These are phyloP conservation scores for Moelleriella libera DNA, from an alignment of 2,329 filamentous ascomycete genomes.

Conservation along the genomic window DNA sequence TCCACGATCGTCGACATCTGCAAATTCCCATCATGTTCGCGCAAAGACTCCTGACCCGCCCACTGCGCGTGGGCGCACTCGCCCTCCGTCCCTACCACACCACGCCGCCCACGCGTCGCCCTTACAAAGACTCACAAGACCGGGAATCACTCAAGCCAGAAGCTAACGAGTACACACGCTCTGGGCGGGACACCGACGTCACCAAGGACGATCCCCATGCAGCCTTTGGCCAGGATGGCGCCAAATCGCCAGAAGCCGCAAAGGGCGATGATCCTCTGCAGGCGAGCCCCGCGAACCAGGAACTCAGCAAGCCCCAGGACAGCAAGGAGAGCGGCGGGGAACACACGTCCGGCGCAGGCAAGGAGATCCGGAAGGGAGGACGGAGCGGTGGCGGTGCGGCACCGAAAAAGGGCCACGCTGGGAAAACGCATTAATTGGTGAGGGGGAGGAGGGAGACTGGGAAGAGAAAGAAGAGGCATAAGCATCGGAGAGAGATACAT, in stretches of 20 bases:
- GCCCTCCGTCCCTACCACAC: constrained; percentile 17
- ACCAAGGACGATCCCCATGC: constrained; percentile 37
- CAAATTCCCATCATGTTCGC: not conserved
- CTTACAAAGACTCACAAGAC: constrained; percentile 40
- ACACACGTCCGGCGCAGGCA: constrained; percentile 11
- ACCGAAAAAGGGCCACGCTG: constrained; percentile 14
- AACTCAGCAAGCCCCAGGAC: constrained; percentile 4
- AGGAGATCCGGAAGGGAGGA: constrained; percentile 20
- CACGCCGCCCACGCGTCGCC: constrained; percentile 10
- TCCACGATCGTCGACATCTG: not conserved
- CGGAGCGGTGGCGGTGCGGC: constrained; percentile 15
- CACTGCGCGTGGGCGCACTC: not conserved
- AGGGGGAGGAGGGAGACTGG: too few species aligned
- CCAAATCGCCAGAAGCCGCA: constrained; percentile 41
- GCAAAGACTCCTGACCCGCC: not conserved
- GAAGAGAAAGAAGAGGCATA: too few species aligned
- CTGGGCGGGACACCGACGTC: constrained; percentile 47
- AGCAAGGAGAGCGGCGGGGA: constrained; percentile 12
- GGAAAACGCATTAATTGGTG: not conserved
- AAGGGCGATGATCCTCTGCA: constrained; percentile 5
- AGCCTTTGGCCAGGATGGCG: constrained; percentile 57
- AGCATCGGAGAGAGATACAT: too few species aligned
- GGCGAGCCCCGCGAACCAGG: constrained; percentile 4
- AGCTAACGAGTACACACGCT: constrained; percentile 52
- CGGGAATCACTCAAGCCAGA: constrained; percentile 51